A percentile compares a stretch with the other conserved stretches of the same genome.
Conservation (phyloP, 2,329 filamentous ascomycete species). For the Hypoxylon sp. region DNA sequence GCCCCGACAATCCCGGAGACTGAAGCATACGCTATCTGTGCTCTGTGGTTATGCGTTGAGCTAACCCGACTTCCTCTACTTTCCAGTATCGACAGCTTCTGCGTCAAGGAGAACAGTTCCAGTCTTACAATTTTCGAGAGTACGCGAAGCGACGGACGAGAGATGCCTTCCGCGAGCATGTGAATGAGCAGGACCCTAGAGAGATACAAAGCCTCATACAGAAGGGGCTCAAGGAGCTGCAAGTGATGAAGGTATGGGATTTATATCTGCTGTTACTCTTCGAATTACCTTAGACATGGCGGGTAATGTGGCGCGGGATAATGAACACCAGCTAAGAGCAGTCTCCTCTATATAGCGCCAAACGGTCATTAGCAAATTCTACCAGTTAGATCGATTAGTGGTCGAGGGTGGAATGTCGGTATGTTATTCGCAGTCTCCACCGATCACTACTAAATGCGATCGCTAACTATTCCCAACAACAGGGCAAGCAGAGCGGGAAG, state of each 20-base stretch:
- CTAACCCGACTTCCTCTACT: slow-evolving; percentile 26
- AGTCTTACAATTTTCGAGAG: slow-evolving; percentile 97
- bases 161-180: slow-evolving; percentile 90
- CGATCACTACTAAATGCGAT: not conserved
- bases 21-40: slow-evolving; percentile 3
- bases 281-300: not conserved
- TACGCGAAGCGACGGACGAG: slow-evolving; percentile 92
- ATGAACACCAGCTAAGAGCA: slow-evolving; percentile 22
- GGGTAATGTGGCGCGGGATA: slow-evolving; percentile 4
- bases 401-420: slow-evolving; percentile 89
- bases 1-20: slow-evolving; percentile 2
- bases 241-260: slow-evolving; percentile 84
- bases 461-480: slow-evolving; percentile 14
- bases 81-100: slow-evolving; percentile 90
- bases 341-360: slow-evolving; percentile 76
- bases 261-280: not conserved
- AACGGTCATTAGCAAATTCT: slow-evolving; percentile 95
- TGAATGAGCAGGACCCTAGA: slow-evolving; percentile 78
- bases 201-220: slow-evolving; percentile 90
- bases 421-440: slow-evolving; percentile 55
- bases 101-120: slow-evolving; percentile 87
- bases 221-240: slow-evolving; percentile 87
- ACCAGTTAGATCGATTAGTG: slow-evolving; percentile 90
- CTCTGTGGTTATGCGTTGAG: not conserved
- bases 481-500: slow-evolving; percentile 80